Evolutionary conservation across 2,329 filamentous ascomycete species (phyloP), one percentile per base, ranked within the genome.

Genomic region (Fonsecaea pugnacius): DNA sequence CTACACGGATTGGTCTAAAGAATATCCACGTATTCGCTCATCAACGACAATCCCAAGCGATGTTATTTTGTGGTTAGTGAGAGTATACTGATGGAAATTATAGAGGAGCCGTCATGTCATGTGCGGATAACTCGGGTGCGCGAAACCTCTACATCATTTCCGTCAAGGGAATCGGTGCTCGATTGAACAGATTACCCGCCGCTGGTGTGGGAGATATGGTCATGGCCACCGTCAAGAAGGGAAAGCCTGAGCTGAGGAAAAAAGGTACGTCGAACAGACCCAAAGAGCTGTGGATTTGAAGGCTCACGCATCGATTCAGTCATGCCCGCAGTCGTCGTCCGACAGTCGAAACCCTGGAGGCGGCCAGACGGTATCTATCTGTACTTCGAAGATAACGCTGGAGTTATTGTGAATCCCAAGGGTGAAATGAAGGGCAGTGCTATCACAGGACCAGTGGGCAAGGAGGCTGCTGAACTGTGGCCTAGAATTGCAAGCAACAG

Each of bases 351-450:
- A 90, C 95, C 95, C 77, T 99, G 95, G 95, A 93, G 95, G 88
- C 90, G 95, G 82, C 91, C 91, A 75, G 95, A 99, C 82, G 96
- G 95, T 84, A 91, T 98, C 78, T 99, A 92, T 88, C 89, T 99
- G 76, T 99, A 99, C 89, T 99, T 99, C 79, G 95, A 99, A 91
- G 96, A 99, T 85, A 99, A 99, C 83, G 95, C 95, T 81, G 95
- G 95, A 89, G 95, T 99, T 78, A 99, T 99, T 78, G 95, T 99
- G 87, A 99, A 99, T 88, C 92, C 94, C 83, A 99, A 99, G 91
- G 95, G 95, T 85, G 95, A 99, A 87, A 99, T 99, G 95, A 99
- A 99, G 91, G 95, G 95, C 80, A 97, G 92, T 72, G 95, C 95
- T 82, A 99, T 99, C 82, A 99, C 95, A 76, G 95, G 95, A 75